phyloP scores from a whole-genome alignment of 192 early-diverging fungal species.

The Podila verticillata region DNA sequence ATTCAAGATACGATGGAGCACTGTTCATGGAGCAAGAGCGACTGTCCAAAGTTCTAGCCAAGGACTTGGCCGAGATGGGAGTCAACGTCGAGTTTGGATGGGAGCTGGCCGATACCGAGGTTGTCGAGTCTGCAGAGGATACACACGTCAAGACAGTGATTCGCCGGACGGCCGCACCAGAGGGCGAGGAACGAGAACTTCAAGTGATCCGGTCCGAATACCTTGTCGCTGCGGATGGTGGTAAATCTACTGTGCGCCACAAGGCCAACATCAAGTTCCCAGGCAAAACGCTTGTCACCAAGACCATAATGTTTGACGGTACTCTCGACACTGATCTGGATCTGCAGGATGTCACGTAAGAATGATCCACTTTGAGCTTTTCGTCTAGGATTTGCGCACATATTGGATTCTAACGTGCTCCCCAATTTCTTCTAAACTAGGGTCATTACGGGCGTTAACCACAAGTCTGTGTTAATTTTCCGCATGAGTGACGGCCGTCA shows the following conservation, averaged over 20 bases:
- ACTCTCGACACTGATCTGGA: slow-evolving; percentile 24
- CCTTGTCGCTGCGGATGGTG: slow-evolving; percentile 45
- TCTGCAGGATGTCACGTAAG: slow-evolving; percentile 31
- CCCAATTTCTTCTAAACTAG: not conserved
- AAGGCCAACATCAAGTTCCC: slow-evolving; percentile 33
- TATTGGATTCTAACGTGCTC: not conserved
- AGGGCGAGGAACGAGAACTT: slow-evolving; percentile 14
- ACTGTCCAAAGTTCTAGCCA: slow-evolving; percentile 11
- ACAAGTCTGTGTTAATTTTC: slow-evolving; percentile 31
- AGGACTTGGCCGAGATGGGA: slow-evolving; percentile 13
- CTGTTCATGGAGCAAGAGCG: slow-evolving; percentile 17
- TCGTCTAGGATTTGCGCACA: too few species aligned
- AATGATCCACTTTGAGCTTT: not conserved
- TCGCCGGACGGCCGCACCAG: slow-evolving; percentile 13
- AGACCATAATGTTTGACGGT: slow-evolving; percentile 36
- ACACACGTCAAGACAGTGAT: slow-evolving; percentile 35
- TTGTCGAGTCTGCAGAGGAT: slow-evolving; percentile 4
- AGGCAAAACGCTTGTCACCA: slow-evolving; percentile 24
- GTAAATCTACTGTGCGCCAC: slow-evolving; percentile 42
- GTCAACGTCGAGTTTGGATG: slow-evolving; percentile 33
- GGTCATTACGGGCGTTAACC: slow-evolving; percentile 30
- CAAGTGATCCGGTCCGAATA: slow-evolving; percentile 28
- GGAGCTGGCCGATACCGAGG: slow-evolving; percentile 45
- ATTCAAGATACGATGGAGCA: slow-evolving; percentile 34
- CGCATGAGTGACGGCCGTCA: slow-evolving; percentile 16